Conservation (phyloP, 108 stramenopile genomes). For the Nannochloropsis granulata region DNA sequence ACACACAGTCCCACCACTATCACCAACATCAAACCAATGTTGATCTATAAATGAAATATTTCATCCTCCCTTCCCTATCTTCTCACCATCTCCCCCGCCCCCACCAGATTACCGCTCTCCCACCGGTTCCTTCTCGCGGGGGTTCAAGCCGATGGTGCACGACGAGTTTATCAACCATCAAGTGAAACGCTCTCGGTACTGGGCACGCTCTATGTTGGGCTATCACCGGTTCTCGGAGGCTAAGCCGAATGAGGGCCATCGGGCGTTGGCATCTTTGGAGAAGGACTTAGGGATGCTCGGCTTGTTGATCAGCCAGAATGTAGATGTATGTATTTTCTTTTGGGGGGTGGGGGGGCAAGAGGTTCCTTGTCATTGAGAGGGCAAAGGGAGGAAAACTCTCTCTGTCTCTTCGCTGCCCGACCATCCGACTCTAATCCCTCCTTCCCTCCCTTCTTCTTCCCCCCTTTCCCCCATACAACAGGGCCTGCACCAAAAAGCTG, state of each 20-base stretch:
- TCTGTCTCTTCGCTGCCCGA: too few species aligned
- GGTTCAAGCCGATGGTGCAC: constrained; percentile 92
- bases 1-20: too few species aligned
- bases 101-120: constrained; percentile 85
- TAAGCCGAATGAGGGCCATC: constrained; percentile 66
- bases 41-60: neutral
- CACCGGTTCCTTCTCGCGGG: constrained; percentile 71
- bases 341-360: too few species aligned
- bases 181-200: constrained; percentile 62
- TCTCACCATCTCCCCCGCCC: neutral
- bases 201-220: constrained; percentile 81
- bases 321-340: neutral
- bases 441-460: too few species aligned
- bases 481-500: constrained; percentile 66
- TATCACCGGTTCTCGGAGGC: constrained; percentile 56
- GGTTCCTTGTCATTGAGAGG: too few species aligned
- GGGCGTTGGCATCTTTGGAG: constrained; percentile 65
- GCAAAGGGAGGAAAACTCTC: too few species aligned
- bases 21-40: too few species aligned
- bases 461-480: neutral
- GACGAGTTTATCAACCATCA: constrained; percentile 67
- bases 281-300: constrained; percentile 44
- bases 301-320: constrained; percentile 33
- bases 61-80: neutral
- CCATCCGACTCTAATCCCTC: too few species aligned